Evolutionary conservation across 179 eudicot species (phyloP).

Genomic region (Nepenthes alata): DNA sequence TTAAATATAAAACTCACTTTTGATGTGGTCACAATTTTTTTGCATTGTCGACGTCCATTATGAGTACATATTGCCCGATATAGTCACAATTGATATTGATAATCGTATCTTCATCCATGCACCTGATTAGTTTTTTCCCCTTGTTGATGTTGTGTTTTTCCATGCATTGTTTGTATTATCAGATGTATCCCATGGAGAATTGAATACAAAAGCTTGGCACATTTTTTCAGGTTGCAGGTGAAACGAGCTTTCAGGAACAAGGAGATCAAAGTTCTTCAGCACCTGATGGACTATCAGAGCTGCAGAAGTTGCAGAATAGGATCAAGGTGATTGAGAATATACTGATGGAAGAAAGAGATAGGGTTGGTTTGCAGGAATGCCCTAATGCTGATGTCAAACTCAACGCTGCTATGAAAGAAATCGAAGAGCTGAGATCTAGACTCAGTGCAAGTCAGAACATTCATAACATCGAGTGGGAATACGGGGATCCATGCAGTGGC

Average conservation of each 20-base stretch:
- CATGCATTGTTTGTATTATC: background rate
- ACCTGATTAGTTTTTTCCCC: background rate
- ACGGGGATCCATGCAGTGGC: constrained; percentile 10
- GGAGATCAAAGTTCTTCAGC: constrained; percentile 12
- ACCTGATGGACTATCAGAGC: constrained; percentile 30
- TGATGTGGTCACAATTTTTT: too few species aligned
- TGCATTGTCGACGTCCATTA: too few species aligned
- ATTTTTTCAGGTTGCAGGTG: constrained; percentile 20
- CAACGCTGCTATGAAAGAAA: constrained; percentile 32
- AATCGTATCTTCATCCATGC: too few species aligned
- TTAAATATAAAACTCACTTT: too few species aligned
- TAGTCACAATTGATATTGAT: too few species aligned
- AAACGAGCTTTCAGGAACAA: constrained; percentile 8
- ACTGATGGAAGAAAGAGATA: constrained; percentile 35
- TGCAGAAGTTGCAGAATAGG: constrained; percentile 51
- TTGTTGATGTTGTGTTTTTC: background rate
- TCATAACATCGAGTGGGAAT: constrained; percentile 10
- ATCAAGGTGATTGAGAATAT: constrained; percentile 51
- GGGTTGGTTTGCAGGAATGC: constrained; percentile 18
- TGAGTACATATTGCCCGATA: too few species aligned
- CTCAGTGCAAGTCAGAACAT: constrained; percentile 14
- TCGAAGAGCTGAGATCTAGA: constrained; percentile 30
- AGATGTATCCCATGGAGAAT: background rate
- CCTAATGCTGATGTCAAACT: constrained; percentile 18
- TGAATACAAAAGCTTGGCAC: background rate